phyloP scores from a whole-genome alignment of 257 asterid species.

The Verbena officinalis region DNA sequence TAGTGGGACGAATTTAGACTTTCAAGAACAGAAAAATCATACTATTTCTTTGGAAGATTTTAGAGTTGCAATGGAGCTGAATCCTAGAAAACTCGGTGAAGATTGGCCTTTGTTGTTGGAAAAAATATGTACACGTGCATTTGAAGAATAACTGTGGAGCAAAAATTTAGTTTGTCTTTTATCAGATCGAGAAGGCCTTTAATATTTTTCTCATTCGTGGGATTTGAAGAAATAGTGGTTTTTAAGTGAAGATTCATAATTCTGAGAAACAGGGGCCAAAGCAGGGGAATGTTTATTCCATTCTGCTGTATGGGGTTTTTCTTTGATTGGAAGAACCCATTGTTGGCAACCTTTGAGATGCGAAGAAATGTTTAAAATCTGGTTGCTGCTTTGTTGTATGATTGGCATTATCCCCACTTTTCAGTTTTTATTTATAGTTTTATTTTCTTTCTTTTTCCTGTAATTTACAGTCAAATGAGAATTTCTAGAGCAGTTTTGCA shows the following conservation, averaged over 20 bases:
- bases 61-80: constrained; percentile 91
- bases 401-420: constrained; percentile 74
- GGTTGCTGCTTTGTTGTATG: constrained; percentile 88
- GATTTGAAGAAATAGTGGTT: constrained; percentile 39
- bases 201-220: constrained; percentile 19
- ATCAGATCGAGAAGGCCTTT: constrained; percentile 41
- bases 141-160: constrained; percentile 54
- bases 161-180: constrained; percentile 23
- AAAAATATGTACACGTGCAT: constrained; percentile 72
- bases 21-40: constrained; percentile 48
- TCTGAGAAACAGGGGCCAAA: constrained; percentile 41
- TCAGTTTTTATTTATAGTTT: constrained; percentile 46
- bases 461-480: constrained; percentile 65
- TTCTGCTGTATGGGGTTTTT: constrained; percentile 43
- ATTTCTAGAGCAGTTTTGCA: constrained; percentile 88
- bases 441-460: constrained; percentile 64
- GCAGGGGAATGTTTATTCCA: constrained; percentile 48
- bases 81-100: constrained; percentile 90
- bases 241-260: constrained; percentile 39
- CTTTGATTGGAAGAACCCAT: constrained; percentile 37
- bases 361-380: constrained; percentile 39
- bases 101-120: constrained; percentile 96
- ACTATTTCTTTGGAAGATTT: constrained; percentile 84
- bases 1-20: constrained; percentile 47
- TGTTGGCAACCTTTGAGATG: constrained; percentile 52